These are phyloP conservation scores for Seminavis robusta DNA, from an alignment of 108 stramenopile species.

Conservation along the genomic window DNA sequence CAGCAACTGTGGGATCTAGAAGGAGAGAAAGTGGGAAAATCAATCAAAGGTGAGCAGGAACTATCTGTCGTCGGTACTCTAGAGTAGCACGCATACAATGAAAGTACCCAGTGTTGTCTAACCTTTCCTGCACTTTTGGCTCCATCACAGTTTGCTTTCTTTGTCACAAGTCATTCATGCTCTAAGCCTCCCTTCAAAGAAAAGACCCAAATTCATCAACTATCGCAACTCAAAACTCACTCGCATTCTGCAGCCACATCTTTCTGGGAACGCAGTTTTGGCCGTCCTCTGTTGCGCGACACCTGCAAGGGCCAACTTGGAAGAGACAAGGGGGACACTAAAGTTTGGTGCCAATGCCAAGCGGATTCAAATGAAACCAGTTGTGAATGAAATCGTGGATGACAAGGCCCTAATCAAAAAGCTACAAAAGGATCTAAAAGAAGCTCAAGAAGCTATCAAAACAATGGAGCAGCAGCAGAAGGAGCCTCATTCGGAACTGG, in stretches of 20 bases:
- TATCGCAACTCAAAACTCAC: slow-evolving; percentile 97
- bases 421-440: slow-evolving; percentile 62
- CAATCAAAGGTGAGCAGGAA: slow-evolving; percentile 77
- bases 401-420: slow-evolving; percentile 78
- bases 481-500: no score
- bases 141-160: slow-evolving; percentile 66
- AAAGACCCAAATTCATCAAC: slow-evolving; percentile 56
- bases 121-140: slow-evolving; percentile 4
- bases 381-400: slow-evolving; percentile 79
- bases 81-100: no score
- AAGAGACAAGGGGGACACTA: slow-evolving; percentile 95
- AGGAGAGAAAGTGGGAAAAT: slow-evolving; percentile 93
- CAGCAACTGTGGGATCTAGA: no score
- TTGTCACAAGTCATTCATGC: slow-evolving; percentile 78
- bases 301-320: slow-evolving; percentile 74
- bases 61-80: no score
- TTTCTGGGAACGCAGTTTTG: slow-evolving; percentile 91
- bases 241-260: slow-evolving; percentile 92
- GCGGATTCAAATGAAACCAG: slow-evolving; percentile 73
- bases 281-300: slow-evolving; percentile 97
- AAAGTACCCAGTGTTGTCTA: neutral
- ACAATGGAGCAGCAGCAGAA: no score
- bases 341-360: slow-evolving; percentile 92
- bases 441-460: slow-evolving; percentile 45
- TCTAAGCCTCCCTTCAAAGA: slow-evolving; percentile 37